These are phyloP conservation scores for Rhodamnia rubescens DNA, from an alignment of 345 rosid genomes.

Conservation along the genomic window DNA sequence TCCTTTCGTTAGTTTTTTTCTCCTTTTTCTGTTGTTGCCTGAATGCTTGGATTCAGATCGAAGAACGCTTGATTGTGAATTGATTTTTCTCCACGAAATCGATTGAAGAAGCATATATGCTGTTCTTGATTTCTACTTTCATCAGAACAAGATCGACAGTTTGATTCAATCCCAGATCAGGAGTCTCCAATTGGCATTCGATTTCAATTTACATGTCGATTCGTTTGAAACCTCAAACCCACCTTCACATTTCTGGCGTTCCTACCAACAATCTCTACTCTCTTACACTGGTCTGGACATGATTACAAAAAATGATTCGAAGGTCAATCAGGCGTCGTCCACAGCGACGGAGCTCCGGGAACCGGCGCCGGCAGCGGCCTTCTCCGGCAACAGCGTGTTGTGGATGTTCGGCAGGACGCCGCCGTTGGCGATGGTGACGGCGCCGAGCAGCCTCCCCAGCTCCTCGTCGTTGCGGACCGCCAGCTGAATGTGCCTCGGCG, in stretches of 20 bases:
- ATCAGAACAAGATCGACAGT: neutral
- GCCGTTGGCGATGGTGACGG: slow-evolving; percentile 15
- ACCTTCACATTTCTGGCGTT: neutral
- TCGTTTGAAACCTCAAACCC: neutral
- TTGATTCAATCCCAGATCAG: neutral
- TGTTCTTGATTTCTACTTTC: neutral
- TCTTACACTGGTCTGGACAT: neutral
- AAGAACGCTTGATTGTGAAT: neutral
- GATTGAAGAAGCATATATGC: neutral
- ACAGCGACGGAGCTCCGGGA: neutral
- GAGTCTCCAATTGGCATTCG: neutral
- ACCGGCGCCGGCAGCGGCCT: neutral
- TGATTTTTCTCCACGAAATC: neutral
- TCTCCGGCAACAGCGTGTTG: slow-evolving; percentile 6
- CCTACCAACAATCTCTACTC: neutral
- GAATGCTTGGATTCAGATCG: neutral
- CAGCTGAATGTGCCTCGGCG: slow-evolving; percentile 23
- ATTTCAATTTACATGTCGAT: neutral
- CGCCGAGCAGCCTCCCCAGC: slow-evolving; percentile 10
- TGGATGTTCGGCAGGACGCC: slow-evolving; percentile 18
- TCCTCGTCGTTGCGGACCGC: slow-evolving; percentile 28
- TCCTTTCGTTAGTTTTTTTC: neutral
- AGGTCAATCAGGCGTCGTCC: neutral
- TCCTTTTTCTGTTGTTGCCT: too few relatives aligned
- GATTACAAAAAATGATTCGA: neutral